phyloP scores from a whole-genome alignment of 1,284 basidiomycete species.

The Melampsora larici-populina region DNA sequence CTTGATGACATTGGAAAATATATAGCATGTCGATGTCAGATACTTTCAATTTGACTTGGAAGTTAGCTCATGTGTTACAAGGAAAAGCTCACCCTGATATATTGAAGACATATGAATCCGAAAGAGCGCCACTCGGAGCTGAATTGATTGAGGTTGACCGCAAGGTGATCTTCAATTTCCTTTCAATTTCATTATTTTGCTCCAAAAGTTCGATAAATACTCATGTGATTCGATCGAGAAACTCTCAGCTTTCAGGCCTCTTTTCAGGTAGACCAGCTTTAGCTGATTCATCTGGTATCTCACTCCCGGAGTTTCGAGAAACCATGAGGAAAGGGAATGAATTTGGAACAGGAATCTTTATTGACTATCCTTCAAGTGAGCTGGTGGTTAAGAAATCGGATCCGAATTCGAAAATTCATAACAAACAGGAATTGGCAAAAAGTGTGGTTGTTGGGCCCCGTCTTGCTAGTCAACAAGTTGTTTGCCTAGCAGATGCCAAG shows the following conservation, averaged over 20 bases:
- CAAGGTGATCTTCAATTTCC: background rate
- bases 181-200: background rate
- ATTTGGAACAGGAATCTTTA: slow-evolving; percentile 47
- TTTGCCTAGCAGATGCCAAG: slow-evolving; percentile 45
- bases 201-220: background rate
- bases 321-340: background rate
- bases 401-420: slow-evolving; percentile 27
- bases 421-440: slow-evolving; percentile 44
- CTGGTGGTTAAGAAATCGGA: slow-evolving; percentile 45
- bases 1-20: background rate
- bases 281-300: background rate
- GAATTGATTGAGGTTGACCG: slow-evolving; percentile 13
- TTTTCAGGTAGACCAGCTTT: slow-evolving; percentile 72
- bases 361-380: slow-evolving; percentile 49
- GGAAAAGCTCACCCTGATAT: slow-evolving; percentile 67
- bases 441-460: background rate
- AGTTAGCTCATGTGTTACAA: slow-evolving; percentile 68
- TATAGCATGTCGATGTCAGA: slow-evolving; percentile 8
- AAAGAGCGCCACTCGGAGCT: slow-evolving; percentile 1
- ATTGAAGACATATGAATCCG: slow-evolving; percentile 60
- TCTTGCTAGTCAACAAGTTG: slow-evolving; percentile 48
- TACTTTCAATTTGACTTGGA: slow-evolving; percentile 77
- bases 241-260: slow-evolving; percentile 68
- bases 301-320: slow-evolving; percentile 16
- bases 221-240: slow-evolving; percentile 69